A percentile compares a stretch with the other conserved stretches of the same genome.
phyloP scores from a whole-genome alignment of 768 basidiomycete genomes.

The Flagelloscypha sp. region DNA sequence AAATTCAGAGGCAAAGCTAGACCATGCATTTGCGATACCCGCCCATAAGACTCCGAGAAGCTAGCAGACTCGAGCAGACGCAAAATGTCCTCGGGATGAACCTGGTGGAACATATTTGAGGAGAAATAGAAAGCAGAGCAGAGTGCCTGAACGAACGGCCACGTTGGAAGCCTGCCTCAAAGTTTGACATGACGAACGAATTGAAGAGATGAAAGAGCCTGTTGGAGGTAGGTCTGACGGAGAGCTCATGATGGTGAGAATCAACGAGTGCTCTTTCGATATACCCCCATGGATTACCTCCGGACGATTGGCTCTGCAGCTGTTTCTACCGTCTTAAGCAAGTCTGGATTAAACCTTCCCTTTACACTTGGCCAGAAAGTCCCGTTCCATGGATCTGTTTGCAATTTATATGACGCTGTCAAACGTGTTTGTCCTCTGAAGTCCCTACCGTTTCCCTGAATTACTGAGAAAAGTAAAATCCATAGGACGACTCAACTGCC shows the following conservation, averaged over 20 bases:
- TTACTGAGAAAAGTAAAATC: constrained; percentile 12
- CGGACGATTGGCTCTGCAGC: constrained; percentile 78
- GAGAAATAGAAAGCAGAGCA: too few relatives aligned
- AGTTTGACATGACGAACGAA: too few relatives aligned
- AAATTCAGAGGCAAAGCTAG: constrained; percentile 75
- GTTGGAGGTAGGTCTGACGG: too few relatives aligned
- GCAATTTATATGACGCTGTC: constrained; percentile 79
- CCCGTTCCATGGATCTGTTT: constrained; percentile 61
- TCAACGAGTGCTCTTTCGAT: too few relatives aligned
- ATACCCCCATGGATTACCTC: constrained; percentile 71
- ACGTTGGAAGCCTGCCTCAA: too few relatives aligned
- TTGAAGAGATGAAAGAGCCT: too few relatives aligned
- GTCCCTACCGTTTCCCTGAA: constrained; percentile 3
- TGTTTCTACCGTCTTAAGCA: constrained; percentile 85
- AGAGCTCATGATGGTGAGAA: too few relatives aligned
- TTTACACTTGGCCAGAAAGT: constrained; percentile 78
- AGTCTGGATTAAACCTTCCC: constrained; percentile 84
- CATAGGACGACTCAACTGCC: constrained; percentile 76
- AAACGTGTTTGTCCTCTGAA: constrained; percentile 57
- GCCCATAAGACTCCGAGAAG: constrained; percentile 53
- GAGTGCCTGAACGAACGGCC: too few relatives aligned
- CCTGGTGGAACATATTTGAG: too few relatives aligned
- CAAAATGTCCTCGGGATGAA: constrained; percentile 47
- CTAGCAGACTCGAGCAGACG: constrained; percentile 56
- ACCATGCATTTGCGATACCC: constrained; percentile 58